These are phyloP conservation scores for Monilinia aucupariae DNA, from an alignment of 2,329 filamentous ascomycete genomes.

Conservation along the genomic window DNA sequence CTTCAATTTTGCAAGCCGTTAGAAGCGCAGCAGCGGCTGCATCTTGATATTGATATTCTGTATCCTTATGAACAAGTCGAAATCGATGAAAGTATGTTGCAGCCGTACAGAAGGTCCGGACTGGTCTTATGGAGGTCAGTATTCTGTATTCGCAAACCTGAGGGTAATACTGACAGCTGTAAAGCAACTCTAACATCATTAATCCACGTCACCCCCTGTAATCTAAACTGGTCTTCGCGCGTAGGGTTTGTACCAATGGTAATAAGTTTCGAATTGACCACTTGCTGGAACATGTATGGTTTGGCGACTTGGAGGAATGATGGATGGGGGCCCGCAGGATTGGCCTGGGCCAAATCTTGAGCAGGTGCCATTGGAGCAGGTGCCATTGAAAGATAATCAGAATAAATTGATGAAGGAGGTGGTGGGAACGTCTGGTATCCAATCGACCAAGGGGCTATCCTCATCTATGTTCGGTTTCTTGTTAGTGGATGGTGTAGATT, in stretches of 20 bases:
- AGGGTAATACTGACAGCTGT: slow-evolving; percentile 58
- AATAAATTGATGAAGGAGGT: not conserved
- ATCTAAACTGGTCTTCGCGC: slow-evolving; percentile 71
- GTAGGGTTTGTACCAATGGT: slow-evolving; percentile 67
- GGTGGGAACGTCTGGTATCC: not conserved
- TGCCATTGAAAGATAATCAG: not conserved
- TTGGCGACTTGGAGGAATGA: slow-evolving; percentile 39
- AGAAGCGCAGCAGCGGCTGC: slow-evolving; percentile 84
- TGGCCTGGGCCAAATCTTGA: slow-evolving; percentile 6
- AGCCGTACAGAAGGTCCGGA: slow-evolving; percentile 88
- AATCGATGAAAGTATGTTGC: slow-evolving; percentile 93
- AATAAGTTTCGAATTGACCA: slow-evolving; percentile 66
- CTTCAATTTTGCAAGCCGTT: slow-evolving; percentile 93
- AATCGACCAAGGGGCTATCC: not conserved
- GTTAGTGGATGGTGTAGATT: not conserved
- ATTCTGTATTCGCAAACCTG: not conserved
- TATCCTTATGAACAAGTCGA: slow-evolving; percentile 75
- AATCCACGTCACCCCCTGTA: slow-evolving; percentile 86
- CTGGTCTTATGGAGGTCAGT: slow-evolving; percentile 51
- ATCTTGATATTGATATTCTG: slow-evolving; percentile 80
- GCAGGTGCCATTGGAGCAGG: slow-evolving; percentile 26
- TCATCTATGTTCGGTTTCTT: not conserved
- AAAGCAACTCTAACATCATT: slow-evolving; percentile 75
- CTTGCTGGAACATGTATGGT: slow-evolving; percentile 78
- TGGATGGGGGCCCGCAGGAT: slow-evolving; percentile 30